These are phyloP conservation scores for Diaporthe sp. DNA, from an alignment of 2,329 filamentous ascomycete species.

Conservation along the genomic window DNA sequence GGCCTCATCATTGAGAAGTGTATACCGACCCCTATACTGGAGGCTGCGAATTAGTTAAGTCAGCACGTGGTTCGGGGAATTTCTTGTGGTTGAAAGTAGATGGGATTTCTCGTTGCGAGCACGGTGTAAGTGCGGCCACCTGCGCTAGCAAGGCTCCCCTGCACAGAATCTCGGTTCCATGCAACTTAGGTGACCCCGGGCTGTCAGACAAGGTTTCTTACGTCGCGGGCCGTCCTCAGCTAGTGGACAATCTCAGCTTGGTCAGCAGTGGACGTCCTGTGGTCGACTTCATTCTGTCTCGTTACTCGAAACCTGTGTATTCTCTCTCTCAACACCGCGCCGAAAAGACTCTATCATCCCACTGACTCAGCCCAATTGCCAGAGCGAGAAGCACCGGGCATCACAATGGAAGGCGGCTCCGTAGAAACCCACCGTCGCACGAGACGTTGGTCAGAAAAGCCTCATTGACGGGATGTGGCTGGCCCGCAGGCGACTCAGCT, in stretches of 20 bases:
- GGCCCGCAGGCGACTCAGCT: not conserved
- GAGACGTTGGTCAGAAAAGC: not conserved
- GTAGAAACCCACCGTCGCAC: not conserved
- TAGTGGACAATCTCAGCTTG: not conserved
- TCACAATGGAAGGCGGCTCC: not conserved
- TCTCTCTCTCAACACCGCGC: not conserved
- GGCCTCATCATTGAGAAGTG: not conserved
- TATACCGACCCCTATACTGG: constrained; percentile 1
- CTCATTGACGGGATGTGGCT: too few species aligned
- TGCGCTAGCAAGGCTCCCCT: not conserved
- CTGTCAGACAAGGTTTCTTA: constrained; percentile 19
- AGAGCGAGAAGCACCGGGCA: not conserved
- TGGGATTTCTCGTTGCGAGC: not conserved
- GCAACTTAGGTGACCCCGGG: not conserved
- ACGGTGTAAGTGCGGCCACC: not conserved
- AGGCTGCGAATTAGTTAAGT: not conserved
- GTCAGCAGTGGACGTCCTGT: not conserved
- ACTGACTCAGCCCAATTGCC: not conserved
- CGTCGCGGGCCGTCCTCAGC: not conserved
- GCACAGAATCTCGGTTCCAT: constrained; percentile 1
- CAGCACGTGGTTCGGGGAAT: not conserved
- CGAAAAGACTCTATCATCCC: not conserved
- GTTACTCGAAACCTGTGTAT: not conserved
- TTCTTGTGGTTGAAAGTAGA: not conserved
- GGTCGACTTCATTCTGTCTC: not conserved